A percentile compares a stretch with the other conserved stretches of the same genome.
These are phyloP conservation scores for Phytophthora megakarya DNA, from an alignment of 352 stramenopile genomes.

Conservation along the genomic window DNA sequence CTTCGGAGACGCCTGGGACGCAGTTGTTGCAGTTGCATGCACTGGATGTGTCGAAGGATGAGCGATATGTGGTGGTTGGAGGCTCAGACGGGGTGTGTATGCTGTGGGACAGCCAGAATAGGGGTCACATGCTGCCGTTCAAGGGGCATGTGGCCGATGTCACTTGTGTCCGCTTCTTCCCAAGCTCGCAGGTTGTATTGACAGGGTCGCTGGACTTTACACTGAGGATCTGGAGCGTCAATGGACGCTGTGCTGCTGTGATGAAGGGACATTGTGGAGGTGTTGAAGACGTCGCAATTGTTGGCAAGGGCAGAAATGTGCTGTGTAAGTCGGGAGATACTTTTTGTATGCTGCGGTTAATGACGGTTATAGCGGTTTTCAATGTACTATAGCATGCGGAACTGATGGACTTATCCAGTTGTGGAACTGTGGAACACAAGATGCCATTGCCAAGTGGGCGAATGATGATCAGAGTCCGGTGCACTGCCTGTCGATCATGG, in stretches of 20 bases:
- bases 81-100: conserved; percentile 58
- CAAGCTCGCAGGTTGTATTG: conserved; percentile 70
- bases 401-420: conserved; percentile 68
- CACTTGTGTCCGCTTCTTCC: conserved; percentile 65
- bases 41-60: conserved; percentile 57
- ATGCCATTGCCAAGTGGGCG: conserved; percentile 63
- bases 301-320: conserved; percentile 71
- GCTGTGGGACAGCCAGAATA: conserved; percentile 50
- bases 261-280: conserved; percentile 64
- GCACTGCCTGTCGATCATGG: conserved; percentile 55
- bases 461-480: conserved; percentile 60
- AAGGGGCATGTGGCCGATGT: conserved; percentile 68
- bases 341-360: background rate
- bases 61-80: conserved; percentile 54
- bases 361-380: background rate
- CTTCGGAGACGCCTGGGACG: background rate
- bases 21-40: conserved; percentile 51
- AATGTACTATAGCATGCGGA: conserved; percentile 56
- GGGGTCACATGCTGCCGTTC: conserved; percentile 37
- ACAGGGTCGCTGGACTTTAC: conserved; percentile 77
- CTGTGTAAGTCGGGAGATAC: conserved; percentile 56
- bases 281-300: conserved; percentile 61
- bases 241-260: conserved; percentile 58
- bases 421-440: conserved; percentile 64
- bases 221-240: conserved; percentile 68